A percentile compares a stretch with the other conserved stretches of the same genome.
Conservation (phyloP, 2,329 filamentous ascomycete genomes). For the Exophiala mesophila region DNA sequence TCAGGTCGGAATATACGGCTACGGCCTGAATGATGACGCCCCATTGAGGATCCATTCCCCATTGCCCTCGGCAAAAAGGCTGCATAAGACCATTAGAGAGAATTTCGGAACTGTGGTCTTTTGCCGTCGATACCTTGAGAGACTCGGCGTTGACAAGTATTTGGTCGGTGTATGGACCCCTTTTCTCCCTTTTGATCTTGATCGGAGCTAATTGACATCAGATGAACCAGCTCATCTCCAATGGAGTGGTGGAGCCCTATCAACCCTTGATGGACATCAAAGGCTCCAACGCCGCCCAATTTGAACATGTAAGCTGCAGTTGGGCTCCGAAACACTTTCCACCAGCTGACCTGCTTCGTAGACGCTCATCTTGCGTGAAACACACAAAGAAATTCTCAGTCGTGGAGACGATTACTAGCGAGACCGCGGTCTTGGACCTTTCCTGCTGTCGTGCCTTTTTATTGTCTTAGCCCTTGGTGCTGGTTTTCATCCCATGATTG, state of each 20-base stretch:
- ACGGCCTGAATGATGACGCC: constrained; percentile 41
- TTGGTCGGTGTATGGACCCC: constrained; percentile 50
- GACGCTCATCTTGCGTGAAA: constrained; percentile 32
- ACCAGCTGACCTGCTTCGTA: constrained; percentile 12
- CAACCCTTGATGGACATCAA: constrained; percentile 53
- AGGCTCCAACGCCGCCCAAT: constrained; percentile 61
- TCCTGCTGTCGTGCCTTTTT: too few relatives aligned
- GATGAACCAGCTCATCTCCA: constrained; percentile 54
- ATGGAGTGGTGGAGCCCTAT: constrained; percentile 55
- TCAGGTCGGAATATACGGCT: constrained; percentile 52
- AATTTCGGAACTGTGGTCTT: constrained; percentile 61
- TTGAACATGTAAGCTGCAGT: constrained; percentile 48
- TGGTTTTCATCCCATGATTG: too few relatives aligned
- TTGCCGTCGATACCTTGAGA: constrained; percentile 58
- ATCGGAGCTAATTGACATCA: too few relatives aligned
- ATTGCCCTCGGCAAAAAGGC: constrained; percentile 51
- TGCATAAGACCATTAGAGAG: constrained; percentile 56
- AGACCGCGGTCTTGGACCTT: too few relatives aligned
- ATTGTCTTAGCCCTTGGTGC: too few relatives aligned
- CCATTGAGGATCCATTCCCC: constrained; percentile 33
- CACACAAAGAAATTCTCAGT: constrained; percentile 49
- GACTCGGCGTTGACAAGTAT: constrained; percentile 58
- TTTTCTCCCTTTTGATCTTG: constrained; percentile 12
- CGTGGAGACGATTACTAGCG: constrained; percentile 53
- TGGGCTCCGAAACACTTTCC: neutral